These are phyloP conservation scores for Hebeloma cylindrosporum DNA, from an alignment of 768 basidiomycete species.

Conservation along the genomic window DNA sequence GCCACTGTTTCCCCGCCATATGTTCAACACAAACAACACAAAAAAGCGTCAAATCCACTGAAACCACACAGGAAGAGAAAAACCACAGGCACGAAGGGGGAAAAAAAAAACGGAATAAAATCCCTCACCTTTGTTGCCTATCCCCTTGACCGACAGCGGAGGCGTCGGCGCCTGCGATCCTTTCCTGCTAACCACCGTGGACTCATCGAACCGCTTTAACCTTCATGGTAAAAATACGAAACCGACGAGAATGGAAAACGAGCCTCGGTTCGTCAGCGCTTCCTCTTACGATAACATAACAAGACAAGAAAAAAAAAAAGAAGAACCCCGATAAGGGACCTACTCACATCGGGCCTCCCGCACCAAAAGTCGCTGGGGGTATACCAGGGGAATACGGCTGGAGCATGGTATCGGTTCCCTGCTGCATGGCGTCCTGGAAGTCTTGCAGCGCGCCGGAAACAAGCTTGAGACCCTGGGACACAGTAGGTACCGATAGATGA, in stretches of 20 bases:
- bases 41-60: too few species aligned
- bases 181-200: constrained; percentile 65
- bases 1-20: too few species aligned
- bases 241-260: too few species aligned
- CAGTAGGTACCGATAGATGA: constrained; percentile 31
- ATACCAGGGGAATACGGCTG: constrained; percentile 40
- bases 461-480: constrained; percentile 47
- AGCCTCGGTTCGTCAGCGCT: constrained; percentile 6
- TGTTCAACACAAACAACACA: too few species aligned
- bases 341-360: constrained; percentile 72
- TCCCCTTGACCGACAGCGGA: constrained; percentile 82
- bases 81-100: constrained; percentile 7
- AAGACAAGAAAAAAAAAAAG: too few species aligned
- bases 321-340: background rate
- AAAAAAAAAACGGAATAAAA: constrained; percentile 1
- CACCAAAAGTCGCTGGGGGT: constrained; percentile 66
- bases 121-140: constrained; percentile 77
- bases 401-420: constrained; percentile 22
- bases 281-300: too few species aligned
- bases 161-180: constrained; percentile 77
- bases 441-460: constrained; percentile 53
- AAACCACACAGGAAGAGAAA: too few species aligned
- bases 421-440: constrained; percentile 45
- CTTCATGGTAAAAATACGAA: too few species aligned
- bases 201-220: constrained; percentile 80